A percentile compares a stretch with the other conserved stretches of the same genome.
These are phyloP conservation scores for Apiospora aurea DNA, from an alignment of 2,329 filamentous ascomycete species.

Conservation along the genomic window DNA sequence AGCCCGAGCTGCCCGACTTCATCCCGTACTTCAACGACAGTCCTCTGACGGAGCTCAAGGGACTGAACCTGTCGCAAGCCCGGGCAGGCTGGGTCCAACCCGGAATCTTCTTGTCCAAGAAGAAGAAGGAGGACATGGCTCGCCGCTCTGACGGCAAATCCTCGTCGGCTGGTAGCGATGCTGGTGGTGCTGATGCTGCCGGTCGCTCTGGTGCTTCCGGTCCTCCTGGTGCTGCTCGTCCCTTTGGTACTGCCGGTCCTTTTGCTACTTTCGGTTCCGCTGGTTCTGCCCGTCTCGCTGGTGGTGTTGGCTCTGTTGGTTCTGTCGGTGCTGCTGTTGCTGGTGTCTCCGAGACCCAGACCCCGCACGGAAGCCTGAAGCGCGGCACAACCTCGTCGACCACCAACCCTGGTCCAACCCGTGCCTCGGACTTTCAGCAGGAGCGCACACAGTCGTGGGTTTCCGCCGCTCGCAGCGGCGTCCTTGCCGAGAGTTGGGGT, in stretches of 20 bases:
- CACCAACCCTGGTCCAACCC: background rate
- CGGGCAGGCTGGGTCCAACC: background rate
- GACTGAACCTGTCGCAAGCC: background rate
- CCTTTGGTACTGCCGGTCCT: too few relatives aligned
- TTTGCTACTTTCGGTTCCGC: too few relatives aligned
- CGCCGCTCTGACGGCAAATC: background rate
- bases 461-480: background rate
- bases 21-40: background rate
- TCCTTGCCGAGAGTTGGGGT: background rate
- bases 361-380: too few relatives aligned
- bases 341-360: too few relatives aligned
- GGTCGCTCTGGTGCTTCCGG: background rate
- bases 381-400: background rate
- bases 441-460: too few relatives aligned
- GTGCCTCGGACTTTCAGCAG: background rate
- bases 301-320: too few relatives aligned
- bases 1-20: background rate
- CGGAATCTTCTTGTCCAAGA: background rate
- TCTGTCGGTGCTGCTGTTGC: too few relatives aligned
- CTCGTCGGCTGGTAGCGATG: too few relatives aligned
- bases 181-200: background rate
- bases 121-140: background rate
- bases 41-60: background rate
- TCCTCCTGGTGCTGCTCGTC: too few relatives aligned
- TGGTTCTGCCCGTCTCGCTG: too few relatives aligned